Evolutionary conservation across 2,329 filamentous ascomycete genomes (phyloP).

Genomic region (Neofusicoccum laricinum): DNA sequence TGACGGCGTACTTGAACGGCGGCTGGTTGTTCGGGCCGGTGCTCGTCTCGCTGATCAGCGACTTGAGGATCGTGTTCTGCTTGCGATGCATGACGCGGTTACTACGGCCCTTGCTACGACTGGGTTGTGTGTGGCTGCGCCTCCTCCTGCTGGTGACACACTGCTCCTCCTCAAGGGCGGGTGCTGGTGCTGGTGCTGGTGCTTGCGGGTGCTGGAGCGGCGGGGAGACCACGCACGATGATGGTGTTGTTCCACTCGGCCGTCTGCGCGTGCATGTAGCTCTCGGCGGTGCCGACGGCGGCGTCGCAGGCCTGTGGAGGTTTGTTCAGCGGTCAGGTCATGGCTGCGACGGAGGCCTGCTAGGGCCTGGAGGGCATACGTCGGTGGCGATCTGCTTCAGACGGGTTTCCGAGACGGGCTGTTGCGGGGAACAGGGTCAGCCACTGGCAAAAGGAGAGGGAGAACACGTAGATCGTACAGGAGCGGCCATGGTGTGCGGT

Average conservation of each 20-base stretch:
- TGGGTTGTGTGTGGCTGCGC: no score
- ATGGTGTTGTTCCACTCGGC: constrained; percentile 88
- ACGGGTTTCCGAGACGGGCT: constrained; percentile 71
- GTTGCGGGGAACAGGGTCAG: not conserved
- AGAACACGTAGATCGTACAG: constrained; percentile 9
- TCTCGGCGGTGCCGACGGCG: constrained; percentile 69
- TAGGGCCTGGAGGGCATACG: constrained; percentile 51
- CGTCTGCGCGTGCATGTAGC: constrained; percentile 84
- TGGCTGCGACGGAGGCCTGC: not conserved
- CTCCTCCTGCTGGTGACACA: no score
- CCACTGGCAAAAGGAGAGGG: constrained; percentile 11
- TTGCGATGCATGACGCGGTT: not conserved
- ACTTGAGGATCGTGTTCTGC: constrained; percentile 73
- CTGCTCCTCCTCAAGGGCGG: not conserved
- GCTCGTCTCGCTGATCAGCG: constrained; percentile 72
- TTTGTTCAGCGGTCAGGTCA: constrained; percentile 17
- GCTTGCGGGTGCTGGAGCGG: constrained; percentile 19
- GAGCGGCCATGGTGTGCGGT: constrained; percentile 11
- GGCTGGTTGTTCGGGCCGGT: constrained; percentile 57
- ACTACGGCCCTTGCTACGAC: not conserved
- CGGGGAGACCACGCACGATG: constrained; percentile 62
- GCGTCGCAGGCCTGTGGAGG: constrained; percentile 70
- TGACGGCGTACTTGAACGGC: constrained; percentile 89
- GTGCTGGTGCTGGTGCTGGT: not conserved
- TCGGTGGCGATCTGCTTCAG: constrained; percentile 83